These are phyloP conservation scores for Trichophyton benhamiae DNA, from an alignment of 2,329 filamentous ascomycete species.

Conservation along the genomic window DNA sequence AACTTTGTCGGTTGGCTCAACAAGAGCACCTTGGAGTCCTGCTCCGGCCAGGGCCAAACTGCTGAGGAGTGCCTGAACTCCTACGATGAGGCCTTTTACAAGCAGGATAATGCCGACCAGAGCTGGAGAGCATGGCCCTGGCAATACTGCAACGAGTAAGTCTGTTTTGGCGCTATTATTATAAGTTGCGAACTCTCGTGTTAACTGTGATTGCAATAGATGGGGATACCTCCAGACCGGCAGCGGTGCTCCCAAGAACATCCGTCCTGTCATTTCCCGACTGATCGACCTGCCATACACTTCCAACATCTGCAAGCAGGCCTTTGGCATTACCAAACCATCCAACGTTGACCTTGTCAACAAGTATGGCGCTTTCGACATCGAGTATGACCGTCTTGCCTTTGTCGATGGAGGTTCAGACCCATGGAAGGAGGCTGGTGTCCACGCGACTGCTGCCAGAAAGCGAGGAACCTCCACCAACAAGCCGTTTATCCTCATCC, in stretches of 20 bases:
- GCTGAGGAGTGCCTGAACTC: conserved; percentile 43
- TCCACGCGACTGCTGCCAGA: conserved; percentile 52
- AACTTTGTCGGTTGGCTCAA: conserved; percentile 48
- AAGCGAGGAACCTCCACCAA: conserved; percentile 47
- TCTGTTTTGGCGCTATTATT: neutral
- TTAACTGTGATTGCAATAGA: conserved; percentile 24
- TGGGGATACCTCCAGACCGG: conserved; percentile 74
- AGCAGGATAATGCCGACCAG: conserved; percentile 32
- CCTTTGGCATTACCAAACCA: conserved; percentile 56
- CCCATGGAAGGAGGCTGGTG: conserved; percentile 64
- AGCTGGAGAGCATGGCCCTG: conserved; percentile 46
- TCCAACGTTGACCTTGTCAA: conserved; percentile 58
- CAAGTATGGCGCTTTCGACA: conserved; percentile 60
- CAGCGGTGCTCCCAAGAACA: conserved; percentile 50
- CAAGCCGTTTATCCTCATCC: conserved; percentile 63
- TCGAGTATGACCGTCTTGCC: conserved; percentile 63
- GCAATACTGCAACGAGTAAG: conserved; percentile 41
- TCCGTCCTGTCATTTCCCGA: conserved; percentile 60
- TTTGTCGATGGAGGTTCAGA: conserved; percentile 66
- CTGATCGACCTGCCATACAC: conserved; percentile 52
- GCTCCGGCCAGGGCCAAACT: conserved; percentile 23
- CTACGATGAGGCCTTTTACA: conserved; percentile 38
- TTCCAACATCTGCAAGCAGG: conserved; percentile 49
- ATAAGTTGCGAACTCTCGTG: neutral
- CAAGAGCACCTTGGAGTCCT: conserved; percentile 30